Conservation (phyloP, 1,284 basidiomycete genomes). For the Puccinia triticina region DNA sequence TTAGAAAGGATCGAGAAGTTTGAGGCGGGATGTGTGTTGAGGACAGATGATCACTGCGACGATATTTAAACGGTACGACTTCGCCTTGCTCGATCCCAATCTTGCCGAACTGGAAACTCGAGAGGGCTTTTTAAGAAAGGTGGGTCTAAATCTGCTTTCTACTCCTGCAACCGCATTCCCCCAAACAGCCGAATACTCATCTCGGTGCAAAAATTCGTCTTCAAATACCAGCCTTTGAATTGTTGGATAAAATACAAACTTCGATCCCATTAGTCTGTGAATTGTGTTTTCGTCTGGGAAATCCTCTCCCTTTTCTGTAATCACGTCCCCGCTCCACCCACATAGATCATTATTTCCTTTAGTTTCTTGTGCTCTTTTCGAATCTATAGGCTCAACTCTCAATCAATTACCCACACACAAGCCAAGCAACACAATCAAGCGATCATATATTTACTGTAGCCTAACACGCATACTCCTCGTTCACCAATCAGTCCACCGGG, state of each 20-base stretch:
- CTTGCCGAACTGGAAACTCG: conserved; percentile 37
- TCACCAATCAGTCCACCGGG: no score
- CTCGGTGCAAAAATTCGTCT: background rate
- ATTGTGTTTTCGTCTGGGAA: background rate
- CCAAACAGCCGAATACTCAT: background rate
- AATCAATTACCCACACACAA: no score
- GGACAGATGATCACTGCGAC: conserved; percentile 42
- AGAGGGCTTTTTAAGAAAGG: conserved; percentile 47
- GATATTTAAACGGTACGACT: conserved; percentile 39
- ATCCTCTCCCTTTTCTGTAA: background rate
- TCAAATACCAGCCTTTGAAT: background rate
- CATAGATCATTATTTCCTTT: no score
- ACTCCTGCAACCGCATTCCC: background rate
- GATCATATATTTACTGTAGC: no score
- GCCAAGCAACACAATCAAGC: no score
- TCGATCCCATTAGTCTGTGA: background rate
- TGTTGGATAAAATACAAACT: conserved; percentile 35
- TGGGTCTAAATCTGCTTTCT: background rate
- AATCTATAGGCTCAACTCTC: no score
- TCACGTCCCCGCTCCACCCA: no score
- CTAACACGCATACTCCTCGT: no score
- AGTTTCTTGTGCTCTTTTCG: no score
- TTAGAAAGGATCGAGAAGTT: background rate
- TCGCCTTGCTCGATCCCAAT: conserved; percentile 20
- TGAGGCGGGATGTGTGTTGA: background rate